Conservation (phyloP, 1,139 yeast species). For the Candida freyschussii region DNA sequence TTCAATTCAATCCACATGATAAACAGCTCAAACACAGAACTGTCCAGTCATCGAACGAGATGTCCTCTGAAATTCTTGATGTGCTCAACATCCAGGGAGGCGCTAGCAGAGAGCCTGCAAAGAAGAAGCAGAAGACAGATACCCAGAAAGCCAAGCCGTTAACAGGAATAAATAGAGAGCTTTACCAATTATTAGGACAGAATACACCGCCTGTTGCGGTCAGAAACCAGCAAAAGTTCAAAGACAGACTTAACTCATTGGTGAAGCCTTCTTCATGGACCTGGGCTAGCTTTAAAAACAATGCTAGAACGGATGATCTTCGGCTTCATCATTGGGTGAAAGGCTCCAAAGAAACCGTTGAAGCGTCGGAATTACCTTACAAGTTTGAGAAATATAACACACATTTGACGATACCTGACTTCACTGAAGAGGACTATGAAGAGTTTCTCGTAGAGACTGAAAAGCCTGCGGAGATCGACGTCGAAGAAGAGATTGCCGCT, state of each 20-base stretch:
- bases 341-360: conserved; percentile 50
- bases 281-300: conserved; percentile 54
- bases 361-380: conserved; percentile 49
- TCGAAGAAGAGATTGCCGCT: conserved; percentile 28
- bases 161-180: conserved; percentile 81
- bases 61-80: conserved; percentile 68
- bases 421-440: conserved; percentile 64
- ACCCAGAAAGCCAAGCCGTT: conserved; percentile 15
- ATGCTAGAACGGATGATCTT: conserved; percentile 45
- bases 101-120: conserved; percentile 29
- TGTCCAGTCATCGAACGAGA: too few relatives aligned
- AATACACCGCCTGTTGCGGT: conserved; percentile 81
- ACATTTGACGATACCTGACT: conserved; percentile 61
- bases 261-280: conserved; percentile 82
- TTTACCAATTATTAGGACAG: conserved; percentile 83
- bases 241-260: conserved; percentile 57
- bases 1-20: too few relatives aligned
- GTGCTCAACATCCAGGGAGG: conserved; percentile 61
- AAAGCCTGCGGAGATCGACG: conserved; percentile 22
- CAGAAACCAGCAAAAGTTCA: conserved; percentile 53
- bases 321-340: conserved; percentile 81
- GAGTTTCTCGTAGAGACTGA: conserved; percentile 39
- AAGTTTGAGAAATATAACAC: conserved; percentile 74
- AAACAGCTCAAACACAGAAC: too few relatives aligned
- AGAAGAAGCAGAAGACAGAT: conserved; percentile 27